Conservation (phyloP, 169 alveolate genomes). For the Eimeria necatrix region DNA sequence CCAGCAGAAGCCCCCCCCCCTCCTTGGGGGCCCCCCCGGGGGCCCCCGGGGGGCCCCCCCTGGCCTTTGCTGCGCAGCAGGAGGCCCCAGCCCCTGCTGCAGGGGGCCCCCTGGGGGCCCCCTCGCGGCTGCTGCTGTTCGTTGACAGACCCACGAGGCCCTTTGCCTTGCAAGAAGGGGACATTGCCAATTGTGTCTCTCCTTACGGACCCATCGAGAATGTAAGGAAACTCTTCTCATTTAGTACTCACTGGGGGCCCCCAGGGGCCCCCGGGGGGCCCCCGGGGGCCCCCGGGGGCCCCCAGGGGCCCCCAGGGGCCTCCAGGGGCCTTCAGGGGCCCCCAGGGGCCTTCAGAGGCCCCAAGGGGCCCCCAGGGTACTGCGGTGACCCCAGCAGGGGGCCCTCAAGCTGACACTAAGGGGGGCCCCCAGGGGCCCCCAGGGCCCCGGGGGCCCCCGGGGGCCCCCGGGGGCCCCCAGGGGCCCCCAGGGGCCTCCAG, state of each 20-base stretch:
- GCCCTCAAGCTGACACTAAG: too few relatives aligned
- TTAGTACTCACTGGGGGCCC: neutral
- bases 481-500: too few relatives aligned
- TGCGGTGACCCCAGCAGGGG: too few relatives aligned
- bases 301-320: neutral
- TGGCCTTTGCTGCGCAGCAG: neutral
- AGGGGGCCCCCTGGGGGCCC: slow-evolving; percentile 37
- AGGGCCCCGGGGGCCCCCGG: too few relatives aligned
- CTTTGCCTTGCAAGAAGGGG: slow-evolving; percentile 31
- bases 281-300: neutral
- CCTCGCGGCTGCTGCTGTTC: slow-evolving; percentile 30
- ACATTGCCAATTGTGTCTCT: neutral
- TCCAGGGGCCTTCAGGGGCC: neutral
- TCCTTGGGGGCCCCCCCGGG: neutral
- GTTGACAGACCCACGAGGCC: slow-evolving; percentile 9
- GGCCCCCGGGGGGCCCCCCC: neutral
- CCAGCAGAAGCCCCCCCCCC: neutral
- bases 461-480: too few relatives aligned
- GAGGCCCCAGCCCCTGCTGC: slow-evolving; percentile 1
- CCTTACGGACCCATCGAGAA: neutral
- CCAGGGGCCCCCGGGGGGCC: neutral
- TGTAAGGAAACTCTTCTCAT: neutral
- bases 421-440: too few relatives aligned
- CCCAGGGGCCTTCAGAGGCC: neutral
- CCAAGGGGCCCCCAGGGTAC: too few relatives aligned